Evolutionary conservation across 257 asterid genomes (phyloP).

Genomic region (Nicotiana sylvestris): DNA sequence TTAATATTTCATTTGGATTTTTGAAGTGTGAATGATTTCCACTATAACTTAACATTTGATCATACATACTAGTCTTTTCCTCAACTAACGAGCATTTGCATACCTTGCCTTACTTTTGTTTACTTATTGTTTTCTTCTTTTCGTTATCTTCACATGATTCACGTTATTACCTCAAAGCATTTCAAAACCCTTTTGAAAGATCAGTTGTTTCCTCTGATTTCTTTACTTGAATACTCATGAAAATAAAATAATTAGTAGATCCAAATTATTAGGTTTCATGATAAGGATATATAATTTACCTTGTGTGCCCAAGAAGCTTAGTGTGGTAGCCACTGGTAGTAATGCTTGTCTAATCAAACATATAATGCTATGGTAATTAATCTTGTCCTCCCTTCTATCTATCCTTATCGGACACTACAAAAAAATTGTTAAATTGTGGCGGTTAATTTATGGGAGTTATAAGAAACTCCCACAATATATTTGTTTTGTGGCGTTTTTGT

Average conservation of each 20-base stretch:
- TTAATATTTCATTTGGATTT: not conserved
- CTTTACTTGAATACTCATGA: no score
- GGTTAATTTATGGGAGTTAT: no score
- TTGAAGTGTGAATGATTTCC: constrained; percentile 13
- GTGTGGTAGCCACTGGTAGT: no score
- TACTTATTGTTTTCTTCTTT: not conserved
- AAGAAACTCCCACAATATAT: no score
- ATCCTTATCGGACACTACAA: no score
- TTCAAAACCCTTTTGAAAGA: not conserved
- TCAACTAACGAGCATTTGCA: not conserved
- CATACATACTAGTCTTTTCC: constrained; percentile 10
- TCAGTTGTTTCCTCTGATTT: no score
- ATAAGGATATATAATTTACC: not conserved
- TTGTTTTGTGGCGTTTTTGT: no score
- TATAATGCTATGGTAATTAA: not conserved
- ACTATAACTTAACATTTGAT: not conserved
- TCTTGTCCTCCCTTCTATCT: not conserved
- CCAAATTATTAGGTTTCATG: not conserved
- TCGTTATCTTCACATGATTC: not conserved
- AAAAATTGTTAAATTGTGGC: no score
- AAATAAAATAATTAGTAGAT: no score
- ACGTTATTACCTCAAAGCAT: not conserved
- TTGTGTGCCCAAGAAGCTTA: not conserved
- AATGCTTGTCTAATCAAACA: not conserved
- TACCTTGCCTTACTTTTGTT: not conserved